These are phyloP conservation scores for Lodderomyces margitis DNA, from an alignment of 1,139 yeast genomes.

Conservation along the genomic window DNA sequence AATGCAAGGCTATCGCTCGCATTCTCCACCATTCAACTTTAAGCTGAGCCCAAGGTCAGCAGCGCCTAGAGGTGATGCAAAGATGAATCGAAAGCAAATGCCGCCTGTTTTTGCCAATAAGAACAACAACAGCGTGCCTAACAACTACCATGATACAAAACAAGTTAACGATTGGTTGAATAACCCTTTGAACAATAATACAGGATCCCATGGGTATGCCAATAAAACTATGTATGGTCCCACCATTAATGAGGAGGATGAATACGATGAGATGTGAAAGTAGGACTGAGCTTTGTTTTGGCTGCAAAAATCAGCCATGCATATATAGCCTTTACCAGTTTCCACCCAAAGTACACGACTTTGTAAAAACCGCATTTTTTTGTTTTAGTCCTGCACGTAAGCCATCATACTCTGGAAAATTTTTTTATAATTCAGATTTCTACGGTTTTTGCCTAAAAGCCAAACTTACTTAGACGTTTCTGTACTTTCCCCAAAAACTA, in stretches of 20 bases:
- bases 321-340: background rate
- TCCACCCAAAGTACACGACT: conserved; percentile 3
- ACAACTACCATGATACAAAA: conserved; percentile 14
- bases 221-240: conserved; percentile 20
- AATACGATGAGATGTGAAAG: conserved; percentile 15
- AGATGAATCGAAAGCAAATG: conserved; percentile 4
- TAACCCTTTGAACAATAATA: conserved; percentile 1
- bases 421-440: conserved; percentile 3
- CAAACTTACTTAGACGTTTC: background rate
- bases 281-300: background rate
- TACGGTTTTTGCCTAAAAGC: background rate
- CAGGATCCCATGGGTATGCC: conserved; percentile 3
- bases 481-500: background rate
- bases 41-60: conserved; percentile 15
- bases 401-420: conserved; percentile 1
- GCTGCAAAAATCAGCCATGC: background rate
- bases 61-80: background rate
- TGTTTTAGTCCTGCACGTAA: conserved; percentile 4
- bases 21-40: conserved; percentile 37
- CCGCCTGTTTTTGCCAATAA: conserved; percentile 4
- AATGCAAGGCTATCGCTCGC: conserved; percentile 19
- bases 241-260: conserved; percentile 29
- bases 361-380: background rate
- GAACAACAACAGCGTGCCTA: conserved; percentile 6
- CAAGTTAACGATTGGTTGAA: conserved; percentile 16